phyloP scores from a whole-genome alignment of 2,329 filamentous ascomycete species.

The Phialemonium atrogriseum region DNA sequence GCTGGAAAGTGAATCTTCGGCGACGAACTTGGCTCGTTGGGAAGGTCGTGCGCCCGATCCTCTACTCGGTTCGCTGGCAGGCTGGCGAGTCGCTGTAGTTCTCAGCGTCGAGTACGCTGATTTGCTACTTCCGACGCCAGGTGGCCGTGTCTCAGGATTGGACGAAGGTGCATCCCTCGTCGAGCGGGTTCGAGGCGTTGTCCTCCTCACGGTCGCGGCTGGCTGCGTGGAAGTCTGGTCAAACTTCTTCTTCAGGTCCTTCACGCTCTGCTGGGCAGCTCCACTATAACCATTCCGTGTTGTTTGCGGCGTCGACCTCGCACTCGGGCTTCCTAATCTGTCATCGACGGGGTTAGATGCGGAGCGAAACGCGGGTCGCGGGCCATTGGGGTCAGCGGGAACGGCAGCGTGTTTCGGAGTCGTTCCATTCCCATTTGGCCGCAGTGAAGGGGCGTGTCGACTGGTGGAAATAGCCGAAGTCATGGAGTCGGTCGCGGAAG shows the following conservation, averaged over 20 bases:
- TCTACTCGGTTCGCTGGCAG: constrained; percentile 17
- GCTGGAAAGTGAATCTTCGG: constrained; percentile 43
- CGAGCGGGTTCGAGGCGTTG: constrained; percentile 23
- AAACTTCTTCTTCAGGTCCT: constrained; percentile 72
- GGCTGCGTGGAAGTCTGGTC: constrained; percentile 44
- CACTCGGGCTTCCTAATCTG: constrained; percentile 21
- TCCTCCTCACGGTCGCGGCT: constrained; percentile 25
- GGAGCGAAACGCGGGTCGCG: constrained; percentile 40
- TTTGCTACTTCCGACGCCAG: constrained; percentile 23
- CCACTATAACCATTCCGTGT: constrained; percentile 21
- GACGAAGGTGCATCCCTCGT: constrained; percentile 20
- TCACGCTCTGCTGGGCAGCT: constrained; percentile 57
- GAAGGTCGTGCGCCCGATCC: constrained; percentile 23
- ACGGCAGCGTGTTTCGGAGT: constrained; percentile 36
- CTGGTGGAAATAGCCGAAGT: constrained; percentile 30
- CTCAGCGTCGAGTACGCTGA: constrained; percentile 33
- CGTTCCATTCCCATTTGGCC: constrained; percentile 42
- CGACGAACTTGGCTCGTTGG: constrained; percentile 37
- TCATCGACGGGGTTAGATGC: constrained; percentile 48
- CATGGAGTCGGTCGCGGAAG: constrained; percentile 23
- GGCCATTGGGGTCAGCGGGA: constrained; percentile 28
- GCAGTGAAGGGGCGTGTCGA: constrained; percentile 31
- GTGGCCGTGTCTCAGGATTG: constrained; percentile 23
- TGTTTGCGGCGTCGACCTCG: constrained; percentile 22
- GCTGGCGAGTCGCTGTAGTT: constrained; percentile 23